Evolutionary conservation across 768 basidiomycete genomes (phyloP).

Genomic region (Macrolepiota albuminosa): DNA sequence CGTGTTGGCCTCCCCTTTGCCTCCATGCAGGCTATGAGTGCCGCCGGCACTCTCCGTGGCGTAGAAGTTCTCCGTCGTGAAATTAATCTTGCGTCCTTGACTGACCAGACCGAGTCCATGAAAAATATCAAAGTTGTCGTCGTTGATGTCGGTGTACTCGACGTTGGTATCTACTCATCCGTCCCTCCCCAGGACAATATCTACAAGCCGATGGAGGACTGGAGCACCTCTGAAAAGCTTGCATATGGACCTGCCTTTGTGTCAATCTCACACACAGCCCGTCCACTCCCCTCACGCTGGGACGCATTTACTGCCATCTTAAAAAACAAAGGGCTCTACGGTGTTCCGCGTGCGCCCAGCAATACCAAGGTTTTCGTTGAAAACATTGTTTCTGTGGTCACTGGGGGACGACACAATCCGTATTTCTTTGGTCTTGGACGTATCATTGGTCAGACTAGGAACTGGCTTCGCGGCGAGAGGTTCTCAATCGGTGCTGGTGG

Average conservation of each 20-base stretch:
- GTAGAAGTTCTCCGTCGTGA: conserved; percentile 74
- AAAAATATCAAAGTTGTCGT: conserved; percentile 65
- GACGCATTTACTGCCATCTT: conserved; percentile 27
- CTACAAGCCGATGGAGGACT: conserved; percentile 56
- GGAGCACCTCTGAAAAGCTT: conserved; percentile 70
- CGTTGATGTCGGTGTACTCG: conserved; percentile 68
- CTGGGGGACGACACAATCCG: conserved; percentile 44
- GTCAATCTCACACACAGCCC: conserved; percentile 33
- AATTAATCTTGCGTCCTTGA: conserved; percentile 50
- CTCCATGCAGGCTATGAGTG: conserved; percentile 69
- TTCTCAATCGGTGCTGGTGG: conserved; percentile 79
- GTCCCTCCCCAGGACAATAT: conserved; percentile 27
- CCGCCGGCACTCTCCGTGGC: conserved; percentile 66
- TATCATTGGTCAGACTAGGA: conserved; percentile 41
- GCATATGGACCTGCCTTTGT: conserved; percentile 71
- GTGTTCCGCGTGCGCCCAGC: conserved; percentile 47
- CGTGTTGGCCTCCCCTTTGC: conserved; percentile 72
- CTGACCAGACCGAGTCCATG: conserved; percentile 53
- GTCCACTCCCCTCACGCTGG: conserved; percentile 23
- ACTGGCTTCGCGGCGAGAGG: conserved; percentile 62
- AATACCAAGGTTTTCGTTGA: conserved; percentile 55
- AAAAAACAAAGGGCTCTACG: conserved; percentile 33
- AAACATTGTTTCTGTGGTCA: conserved; percentile 54
- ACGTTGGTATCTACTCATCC: conserved; percentile 23
- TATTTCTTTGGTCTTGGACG: conserved; percentile 41